These are phyloP conservation scores for Protomyces pachydermus DNA, from an alignment of 1,139 yeast genomes.

Conservation along the genomic window DNA sequence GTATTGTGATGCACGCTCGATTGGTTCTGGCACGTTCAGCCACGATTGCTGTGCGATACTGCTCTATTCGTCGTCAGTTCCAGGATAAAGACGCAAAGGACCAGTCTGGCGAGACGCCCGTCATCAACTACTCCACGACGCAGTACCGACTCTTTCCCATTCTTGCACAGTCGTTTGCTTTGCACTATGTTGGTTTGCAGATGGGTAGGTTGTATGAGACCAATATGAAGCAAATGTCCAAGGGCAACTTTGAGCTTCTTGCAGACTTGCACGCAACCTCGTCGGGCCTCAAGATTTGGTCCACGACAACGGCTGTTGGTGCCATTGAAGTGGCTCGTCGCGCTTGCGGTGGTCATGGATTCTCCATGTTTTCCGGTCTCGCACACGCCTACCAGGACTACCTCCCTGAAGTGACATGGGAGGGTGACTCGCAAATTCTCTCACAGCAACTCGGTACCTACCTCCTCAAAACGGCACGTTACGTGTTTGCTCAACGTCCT, in stretches of 20 bases:
- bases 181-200: conserved; percentile 21
- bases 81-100: conserved; percentile 19
- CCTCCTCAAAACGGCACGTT: conserved; percentile 25
- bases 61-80: conserved; percentile 86
- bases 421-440: conserved; percentile 28
- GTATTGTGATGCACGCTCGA: conserved; percentile 81
- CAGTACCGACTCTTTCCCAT: conserved; percentile 26
- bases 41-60: conserved; percentile 81
- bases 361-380: conserved; percentile 28
- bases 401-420: conserved; percentile 26
- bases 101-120: conserved; percentile 26
- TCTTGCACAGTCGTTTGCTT: conserved; percentile 27
- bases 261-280: conserved; percentile 27
- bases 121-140: conserved; percentile 18
- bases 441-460: conserved; percentile 27
- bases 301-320: conserved; percentile 24
- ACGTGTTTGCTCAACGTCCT: conserved; percentile 15
- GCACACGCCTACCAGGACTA: conserved; percentile 26
- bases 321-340: conserved; percentile 26
- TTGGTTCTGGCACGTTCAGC: conserved; percentile 72
- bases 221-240: conserved; percentile 18
- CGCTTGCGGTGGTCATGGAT: conserved; percentile 28
- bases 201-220: conserved; percentile 23
- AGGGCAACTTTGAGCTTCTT: conserved; percentile 25
- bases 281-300: conserved; percentile 24